Evolutionary conservation across 2,329 filamentous ascomycete genomes (phyloP).

Genomic region (Phialophora expanda): DNA sequence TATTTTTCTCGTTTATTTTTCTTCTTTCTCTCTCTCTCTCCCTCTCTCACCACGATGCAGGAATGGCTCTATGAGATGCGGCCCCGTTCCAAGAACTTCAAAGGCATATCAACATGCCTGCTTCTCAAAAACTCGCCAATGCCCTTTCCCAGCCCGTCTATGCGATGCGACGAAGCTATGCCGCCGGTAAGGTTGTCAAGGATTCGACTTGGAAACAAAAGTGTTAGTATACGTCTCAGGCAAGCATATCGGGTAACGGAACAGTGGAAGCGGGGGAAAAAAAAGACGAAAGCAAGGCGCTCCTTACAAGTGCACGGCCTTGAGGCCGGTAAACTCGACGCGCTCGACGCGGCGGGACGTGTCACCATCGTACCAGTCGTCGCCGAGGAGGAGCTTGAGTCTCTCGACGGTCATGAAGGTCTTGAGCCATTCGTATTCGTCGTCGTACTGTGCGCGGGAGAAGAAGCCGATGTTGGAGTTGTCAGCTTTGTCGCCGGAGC

Average conservation of each 20-base stretch:
- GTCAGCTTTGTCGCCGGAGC: constrained; percentile 49
- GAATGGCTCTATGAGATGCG: too few relatives aligned
- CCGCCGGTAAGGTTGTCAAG: constrained; percentile 26
- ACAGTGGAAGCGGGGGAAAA: background rate
- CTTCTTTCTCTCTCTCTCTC: too few relatives aligned
- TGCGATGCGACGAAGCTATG: constrained; percentile 20
- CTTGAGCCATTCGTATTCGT: constrained; percentile 45
- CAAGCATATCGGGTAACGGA: background rate
- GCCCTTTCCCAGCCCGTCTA: constrained; percentile 29
- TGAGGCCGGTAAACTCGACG: constrained; percentile 21
- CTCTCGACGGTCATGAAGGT: constrained; percentile 47
- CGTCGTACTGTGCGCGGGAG: constrained; percentile 31
- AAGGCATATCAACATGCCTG: constrained; percentile 21
- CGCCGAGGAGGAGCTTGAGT: constrained; percentile 42
- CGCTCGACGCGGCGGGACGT: constrained; percentile 16
- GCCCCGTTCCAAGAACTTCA: constrained; percentile 21
- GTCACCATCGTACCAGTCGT: constrained; percentile 17
- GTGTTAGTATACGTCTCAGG: background rate
- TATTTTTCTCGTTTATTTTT: too few relatives aligned
- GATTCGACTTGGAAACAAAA: constrained; percentile 15
- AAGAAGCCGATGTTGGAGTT: constrained; percentile 51
- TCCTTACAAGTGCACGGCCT: constrained; percentile 31
- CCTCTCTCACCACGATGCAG: too few relatives aligned
- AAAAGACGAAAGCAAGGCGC: too few relatives aligned
- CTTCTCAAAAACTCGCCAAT: constrained; percentile 27